Conservation (phyloP, 345 rosid species). For the Gossypium anomalum region DNA sequence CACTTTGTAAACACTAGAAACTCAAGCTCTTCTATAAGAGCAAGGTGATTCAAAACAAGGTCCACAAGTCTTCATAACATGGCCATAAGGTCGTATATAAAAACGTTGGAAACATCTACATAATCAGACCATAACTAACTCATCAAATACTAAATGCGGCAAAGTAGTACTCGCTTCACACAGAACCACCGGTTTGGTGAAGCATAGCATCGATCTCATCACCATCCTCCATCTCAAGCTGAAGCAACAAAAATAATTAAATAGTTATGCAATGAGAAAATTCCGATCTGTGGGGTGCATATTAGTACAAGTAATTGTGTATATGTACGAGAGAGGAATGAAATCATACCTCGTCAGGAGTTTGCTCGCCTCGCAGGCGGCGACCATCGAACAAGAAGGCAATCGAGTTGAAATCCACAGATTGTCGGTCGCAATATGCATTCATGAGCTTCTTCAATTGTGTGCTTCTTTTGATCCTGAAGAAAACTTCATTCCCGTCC, state of each 20-base stretch:
- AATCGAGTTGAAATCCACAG: conserved; percentile 70
- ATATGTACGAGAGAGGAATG: no score
- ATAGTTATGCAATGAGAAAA: background rate
- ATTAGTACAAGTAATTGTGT: background rate
- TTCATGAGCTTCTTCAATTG: conserved; percentile 87
- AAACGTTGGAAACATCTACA: background rate
- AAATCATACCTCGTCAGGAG: conserved; percentile 72
- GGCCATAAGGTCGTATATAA: no score
- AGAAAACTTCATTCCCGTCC: conserved; percentile 89
- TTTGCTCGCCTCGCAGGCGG: conserved; percentile 76
- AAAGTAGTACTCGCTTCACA: background rate
- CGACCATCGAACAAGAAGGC: conserved; percentile 93
- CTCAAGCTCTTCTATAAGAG: background rate
- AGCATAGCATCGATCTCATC: conserved; percentile 90
- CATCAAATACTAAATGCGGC: background rate
- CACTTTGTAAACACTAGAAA: background rate
- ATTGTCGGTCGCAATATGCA: conserved; percentile 88
- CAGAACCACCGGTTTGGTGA: conserved; percentile 74
- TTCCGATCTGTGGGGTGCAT: background rate
- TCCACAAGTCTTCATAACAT: background rate
- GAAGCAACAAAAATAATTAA: background rate
- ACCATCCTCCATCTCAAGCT: conserved; percentile 94
- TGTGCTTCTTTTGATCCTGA: conserved; percentile 86
- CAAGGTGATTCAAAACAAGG: background rate
- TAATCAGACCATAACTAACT: background rate